phyloP scores from a whole-genome alignment of 2,329 filamentous ascomycete genomes.

The Colletotrichum phormii region DNA sequence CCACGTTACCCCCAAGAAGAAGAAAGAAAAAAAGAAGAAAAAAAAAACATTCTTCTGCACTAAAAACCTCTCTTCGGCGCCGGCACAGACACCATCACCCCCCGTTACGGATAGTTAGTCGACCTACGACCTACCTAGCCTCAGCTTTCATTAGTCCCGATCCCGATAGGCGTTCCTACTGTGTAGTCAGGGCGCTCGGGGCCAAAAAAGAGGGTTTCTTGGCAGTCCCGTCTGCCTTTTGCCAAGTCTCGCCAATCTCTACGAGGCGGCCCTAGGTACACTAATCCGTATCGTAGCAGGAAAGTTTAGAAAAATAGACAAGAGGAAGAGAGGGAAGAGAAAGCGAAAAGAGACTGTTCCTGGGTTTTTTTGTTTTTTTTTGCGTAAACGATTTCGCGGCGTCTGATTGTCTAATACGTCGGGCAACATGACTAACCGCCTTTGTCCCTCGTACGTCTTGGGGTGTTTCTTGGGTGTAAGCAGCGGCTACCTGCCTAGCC shows the following conservation, averaged over 20 bases:
- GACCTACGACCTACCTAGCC: too few species aligned
- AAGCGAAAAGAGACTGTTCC: not conserved
- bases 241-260: not conserved
- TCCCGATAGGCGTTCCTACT: not conserved
- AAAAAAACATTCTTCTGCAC: not conserved
- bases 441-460: not conserved
- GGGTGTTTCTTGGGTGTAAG: not conserved
- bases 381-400: not conserved
- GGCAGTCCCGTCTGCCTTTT: not conserved
- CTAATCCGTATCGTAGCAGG: not conserved
- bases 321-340: too few species aligned
- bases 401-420: not conserved
- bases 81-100: not conserved
- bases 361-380: too few species aligned
- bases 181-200: not conserved
- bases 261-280: not conserved
- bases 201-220: not conserved
- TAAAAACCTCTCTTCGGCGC: not conserved
- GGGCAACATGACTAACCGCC: not conserved
- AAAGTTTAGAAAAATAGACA: not conserved
- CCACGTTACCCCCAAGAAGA: too few species aligned
- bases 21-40: too few species aligned
- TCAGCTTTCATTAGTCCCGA: not conserved
- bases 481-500: not conserved
- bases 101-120: too few species aligned